These are phyloP conservation scores for Chytriomyces hyalinus DNA, from an alignment of 192 early-diverging fungal genomes.

Conservation along the genomic window DNA sequence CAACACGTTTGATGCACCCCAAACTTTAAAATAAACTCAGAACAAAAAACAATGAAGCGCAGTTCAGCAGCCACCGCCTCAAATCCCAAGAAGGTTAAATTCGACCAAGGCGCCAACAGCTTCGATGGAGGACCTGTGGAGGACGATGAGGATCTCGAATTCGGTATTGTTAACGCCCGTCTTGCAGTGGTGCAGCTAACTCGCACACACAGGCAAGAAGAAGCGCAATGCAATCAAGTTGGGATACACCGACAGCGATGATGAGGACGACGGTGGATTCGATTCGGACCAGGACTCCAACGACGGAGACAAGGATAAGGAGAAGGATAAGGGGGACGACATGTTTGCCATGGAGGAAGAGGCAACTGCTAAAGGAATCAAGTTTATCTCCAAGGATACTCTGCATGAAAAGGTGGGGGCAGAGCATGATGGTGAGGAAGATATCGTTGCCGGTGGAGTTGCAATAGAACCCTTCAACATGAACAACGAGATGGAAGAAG, in stretches of 20 bases:
- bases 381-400: constrained; percentile 34
- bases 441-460: constrained; percentile 35
- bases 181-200: not conserved
- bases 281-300: constrained; percentile 39
- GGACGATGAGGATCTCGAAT: constrained; percentile 27
- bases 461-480: constrained; percentile 64
- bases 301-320: constrained; percentile 17
- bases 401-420: constrained; percentile 37
- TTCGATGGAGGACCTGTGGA: not conserved
- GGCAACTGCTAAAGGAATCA: constrained; percentile 19
- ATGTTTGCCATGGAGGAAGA: constrained; percentile 44
- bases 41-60: constrained; percentile 16
- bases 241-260: constrained; percentile 32
- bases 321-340: constrained; percentile 45
- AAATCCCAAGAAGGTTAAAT: constrained; percentile 36
- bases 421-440: constrained; percentile 31
- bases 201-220: not conserved
- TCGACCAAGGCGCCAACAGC: constrained; percentile 1
- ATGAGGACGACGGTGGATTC: constrained; percentile 45
- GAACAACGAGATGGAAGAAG: constrained; percentile 64
- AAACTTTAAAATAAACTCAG: too few species aligned
- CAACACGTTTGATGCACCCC: not conserved
- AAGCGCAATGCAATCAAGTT: constrained; percentile 5
- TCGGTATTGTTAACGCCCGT: not conserved
- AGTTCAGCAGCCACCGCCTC: constrained; percentile 1